These are phyloP conservation scores for Ceriops zippeliana DNA, from an alignment of 345 rosid species.

Conservation along the genomic window DNA sequence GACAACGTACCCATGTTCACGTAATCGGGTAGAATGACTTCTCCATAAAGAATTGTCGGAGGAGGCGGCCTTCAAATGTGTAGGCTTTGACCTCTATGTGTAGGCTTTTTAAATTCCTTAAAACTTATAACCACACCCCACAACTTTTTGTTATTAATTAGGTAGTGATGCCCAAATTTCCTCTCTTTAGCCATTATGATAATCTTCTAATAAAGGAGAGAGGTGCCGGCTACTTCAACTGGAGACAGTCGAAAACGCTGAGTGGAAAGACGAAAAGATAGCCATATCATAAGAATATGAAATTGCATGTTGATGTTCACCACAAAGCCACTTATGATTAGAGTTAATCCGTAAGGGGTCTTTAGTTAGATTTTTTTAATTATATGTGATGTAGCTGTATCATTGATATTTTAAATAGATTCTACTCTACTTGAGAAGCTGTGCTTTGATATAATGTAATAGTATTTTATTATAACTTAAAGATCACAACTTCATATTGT, in stretches of 20 bases:
- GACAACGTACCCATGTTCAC: constrained; percentile 8
- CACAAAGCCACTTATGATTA: too few species aligned
- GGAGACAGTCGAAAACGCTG: background rate
- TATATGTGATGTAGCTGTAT: too few species aligned
- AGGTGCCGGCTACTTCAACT: constrained; percentile 1
- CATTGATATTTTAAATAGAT: too few species aligned
- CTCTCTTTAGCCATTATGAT: background rate
- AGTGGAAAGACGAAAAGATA: background rate
- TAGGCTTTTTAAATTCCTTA: background rate
- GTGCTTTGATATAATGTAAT: too few species aligned
- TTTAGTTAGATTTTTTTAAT: background rate
- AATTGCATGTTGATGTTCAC: too few species aligned
- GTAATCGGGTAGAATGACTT: constrained; percentile 5
- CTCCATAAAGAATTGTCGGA: background rate
- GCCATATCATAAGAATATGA: too few species aligned
- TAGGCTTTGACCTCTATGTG: background rate
- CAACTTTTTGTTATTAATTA: background rate
- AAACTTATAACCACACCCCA: background rate
- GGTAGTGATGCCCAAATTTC: background rate
- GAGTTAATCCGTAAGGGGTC: too few species aligned
- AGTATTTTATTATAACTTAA: too few species aligned
- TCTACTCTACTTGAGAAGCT: too few species aligned
- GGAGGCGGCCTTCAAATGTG: background rate
- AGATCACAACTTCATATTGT: too few species aligned
- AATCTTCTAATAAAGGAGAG: constrained; percentile 3